Evolutionary conservation across 331 rosid species (phyloP).

Genomic region (Quercus lobata): DNA sequence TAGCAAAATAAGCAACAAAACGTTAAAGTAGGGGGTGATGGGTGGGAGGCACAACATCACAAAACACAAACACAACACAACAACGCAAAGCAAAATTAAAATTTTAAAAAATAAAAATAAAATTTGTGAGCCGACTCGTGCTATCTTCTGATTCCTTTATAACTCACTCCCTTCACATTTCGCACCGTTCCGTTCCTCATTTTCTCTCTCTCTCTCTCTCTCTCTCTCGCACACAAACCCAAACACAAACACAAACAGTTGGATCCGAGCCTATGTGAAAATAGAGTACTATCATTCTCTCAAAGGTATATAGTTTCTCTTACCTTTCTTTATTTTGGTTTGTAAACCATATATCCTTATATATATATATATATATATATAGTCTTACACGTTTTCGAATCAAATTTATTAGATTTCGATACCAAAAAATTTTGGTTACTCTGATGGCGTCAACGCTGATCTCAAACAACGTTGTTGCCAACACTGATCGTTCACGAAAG

Average conservation of each 20-base stretch:
- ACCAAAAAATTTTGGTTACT: neutral
- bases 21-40: neutral
- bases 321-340: neutral
- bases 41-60: neutral
- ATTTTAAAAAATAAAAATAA: neutral
- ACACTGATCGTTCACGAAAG: slow-evolving; percentile 47
- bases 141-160: slow-evolving; percentile 43
- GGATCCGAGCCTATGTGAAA: neutral
- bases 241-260: too few species aligned
- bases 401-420: neutral
- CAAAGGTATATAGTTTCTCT: neutral
- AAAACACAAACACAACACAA: neutral
- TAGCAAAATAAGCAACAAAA: too few species aligned
- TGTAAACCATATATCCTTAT: neutral
- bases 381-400: neutral
- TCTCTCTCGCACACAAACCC: neutral
- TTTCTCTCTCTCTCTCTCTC: neutral
- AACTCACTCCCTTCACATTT: slow-evolving; percentile 21
- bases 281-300: neutral
- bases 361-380: too few species aligned
- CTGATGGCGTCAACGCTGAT: slow-evolving; percentile 59
- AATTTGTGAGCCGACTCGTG: slow-evolving; percentile 6
- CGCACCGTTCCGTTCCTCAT: slow-evolving; percentile 6
- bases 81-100: too few species aligned
- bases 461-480: slow-evolving; percentile 34